These are phyloP conservation scores for Viola odorata DNA, from an alignment of 345 rosid species.

Conservation along the genomic window DNA sequence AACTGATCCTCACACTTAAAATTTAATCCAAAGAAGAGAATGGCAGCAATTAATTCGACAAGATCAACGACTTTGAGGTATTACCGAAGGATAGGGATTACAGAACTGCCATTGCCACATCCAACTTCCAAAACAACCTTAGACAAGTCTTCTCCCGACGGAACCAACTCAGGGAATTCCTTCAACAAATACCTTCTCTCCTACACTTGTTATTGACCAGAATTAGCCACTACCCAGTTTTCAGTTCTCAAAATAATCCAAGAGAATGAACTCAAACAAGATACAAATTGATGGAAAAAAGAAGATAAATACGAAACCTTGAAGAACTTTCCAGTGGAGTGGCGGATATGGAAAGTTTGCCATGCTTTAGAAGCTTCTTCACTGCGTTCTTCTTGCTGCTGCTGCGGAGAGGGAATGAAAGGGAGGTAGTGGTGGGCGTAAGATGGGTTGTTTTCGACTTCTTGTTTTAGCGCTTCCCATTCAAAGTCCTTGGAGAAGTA, in stretches of 20 bases:
- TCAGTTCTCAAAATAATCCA: not conserved
- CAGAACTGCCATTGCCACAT: constrained; percentile 86
- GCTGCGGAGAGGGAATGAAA: constrained; percentile 10
- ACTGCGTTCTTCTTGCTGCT: not conserved
- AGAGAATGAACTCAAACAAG: not conserved
- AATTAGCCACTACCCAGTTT: no score
- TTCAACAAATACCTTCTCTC: constrained; percentile 85
- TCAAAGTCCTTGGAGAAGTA: constrained; percentile 82
- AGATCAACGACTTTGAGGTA: not conserved
- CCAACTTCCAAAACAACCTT: constrained; percentile 78
- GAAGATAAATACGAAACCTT: constrained; percentile 34
- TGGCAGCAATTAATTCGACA: no score
- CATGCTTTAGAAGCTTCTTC: constrained; percentile 46
- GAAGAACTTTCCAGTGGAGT: constrained; percentile 84
- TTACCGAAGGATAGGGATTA: constrained; percentile 74
- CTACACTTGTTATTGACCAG: constrained; percentile 20
- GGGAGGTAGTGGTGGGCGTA: constrained; percentile 53
- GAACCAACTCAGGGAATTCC: constrained; percentile 78
- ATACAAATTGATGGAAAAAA: not conserved
- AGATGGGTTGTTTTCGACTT: constrained; percentile 54
- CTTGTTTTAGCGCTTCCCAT: constrained; percentile 56
- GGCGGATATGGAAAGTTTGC: constrained; percentile 66
- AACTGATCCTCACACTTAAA: no score
- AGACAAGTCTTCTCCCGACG: constrained; percentile 28
- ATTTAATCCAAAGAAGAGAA: no score